phyloP scores from a whole-genome alignment of 495 filamentous ascomycete species.

The Chaetomium fimeti region DNA sequence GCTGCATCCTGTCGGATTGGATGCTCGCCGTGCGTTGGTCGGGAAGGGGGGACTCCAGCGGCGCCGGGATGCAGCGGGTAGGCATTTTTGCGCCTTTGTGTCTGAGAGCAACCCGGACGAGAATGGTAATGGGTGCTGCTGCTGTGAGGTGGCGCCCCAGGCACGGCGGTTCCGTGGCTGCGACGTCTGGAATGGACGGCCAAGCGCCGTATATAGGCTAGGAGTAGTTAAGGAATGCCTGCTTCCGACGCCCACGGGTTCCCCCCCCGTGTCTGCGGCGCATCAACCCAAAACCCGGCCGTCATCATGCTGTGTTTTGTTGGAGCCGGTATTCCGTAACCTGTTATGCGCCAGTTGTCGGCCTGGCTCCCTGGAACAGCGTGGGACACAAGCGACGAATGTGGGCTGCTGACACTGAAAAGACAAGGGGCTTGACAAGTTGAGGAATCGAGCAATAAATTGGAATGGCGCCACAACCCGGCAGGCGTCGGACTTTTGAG shows the following conservation, averaged over 20 bases:
- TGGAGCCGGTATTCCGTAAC: neutral
- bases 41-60: conserved; percentile 6
- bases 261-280: conserved; percentile 3
- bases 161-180: conserved; percentile 20
- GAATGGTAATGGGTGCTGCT: neutral
- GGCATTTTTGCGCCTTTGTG: conserved; percentile 11
- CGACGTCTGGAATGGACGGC: conserved; percentile 28
- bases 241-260: conserved; percentile 24
- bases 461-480: neutral
- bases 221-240: conserved; percentile 29
- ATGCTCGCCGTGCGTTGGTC: neutral
- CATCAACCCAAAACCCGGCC: neutral
- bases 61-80: conserved; percentile 6
- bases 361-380: neutral
- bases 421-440: neutral
- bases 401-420: conserved; percentile 8
- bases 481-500: neutral
- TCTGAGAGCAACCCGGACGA: neutral
- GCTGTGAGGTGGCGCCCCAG: conserved; percentile 6
- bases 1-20: conserved; percentile 14
- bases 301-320: conserved; percentile 5
- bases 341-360: neutral
- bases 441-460: no score
- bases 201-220: conserved; percentile 28
- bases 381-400: conserved; percentile 12